phyloP scores from a whole-genome alignment of 306 rosid species.

The Fragaria nilgerrensis region DNA sequence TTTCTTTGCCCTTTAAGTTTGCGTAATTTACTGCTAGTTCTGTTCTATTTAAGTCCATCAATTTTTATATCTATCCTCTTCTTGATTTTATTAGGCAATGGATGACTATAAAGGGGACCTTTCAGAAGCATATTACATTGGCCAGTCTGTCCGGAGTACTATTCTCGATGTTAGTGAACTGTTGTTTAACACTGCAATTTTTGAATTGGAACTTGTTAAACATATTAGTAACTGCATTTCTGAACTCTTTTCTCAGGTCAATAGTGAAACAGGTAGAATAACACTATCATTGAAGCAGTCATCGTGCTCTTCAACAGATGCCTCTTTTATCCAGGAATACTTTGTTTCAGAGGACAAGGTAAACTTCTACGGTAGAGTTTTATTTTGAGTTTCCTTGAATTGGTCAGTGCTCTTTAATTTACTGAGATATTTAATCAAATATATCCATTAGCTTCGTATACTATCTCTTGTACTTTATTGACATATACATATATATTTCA shows the following conservation, averaged over 20 bases:
- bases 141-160: constrained; percentile 89
- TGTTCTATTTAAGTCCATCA: not conserved
- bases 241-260: constrained; percentile 41
- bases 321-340: constrained; percentile 76
- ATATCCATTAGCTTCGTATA: not conserved
- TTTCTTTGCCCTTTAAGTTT: constrained; percentile 6
- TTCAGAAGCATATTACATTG: constrained; percentile 68
- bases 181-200: constrained; percentile 20
- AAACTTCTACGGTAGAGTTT: not conserved
- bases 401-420: not conserved
- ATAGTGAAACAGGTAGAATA: constrained; percentile 58
- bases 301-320: constrained; percentile 71
- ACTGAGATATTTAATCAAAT: not conserved
- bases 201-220: constrained; percentile 8
- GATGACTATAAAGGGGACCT: constrained; percentile 64
- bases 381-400: not conserved
- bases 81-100: constrained; percentile 49
- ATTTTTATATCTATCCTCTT: constrained; percentile 3
- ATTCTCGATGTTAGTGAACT: constrained; percentile 64
- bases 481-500: no score
- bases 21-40: not conserved
- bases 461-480: not conserved
- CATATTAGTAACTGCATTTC: constrained; percentile 5
- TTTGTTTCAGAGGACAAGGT: constrained; percentile 84
- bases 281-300: constrained; percentile 80